Percentiles rank a stretch among this genome's conserved stretches.
These are phyloP conservation scores for Lecanicillium sp. DNA, from an alignment of 2,329 filamentous ascomycete genomes.

Conservation along the genomic window DNA sequence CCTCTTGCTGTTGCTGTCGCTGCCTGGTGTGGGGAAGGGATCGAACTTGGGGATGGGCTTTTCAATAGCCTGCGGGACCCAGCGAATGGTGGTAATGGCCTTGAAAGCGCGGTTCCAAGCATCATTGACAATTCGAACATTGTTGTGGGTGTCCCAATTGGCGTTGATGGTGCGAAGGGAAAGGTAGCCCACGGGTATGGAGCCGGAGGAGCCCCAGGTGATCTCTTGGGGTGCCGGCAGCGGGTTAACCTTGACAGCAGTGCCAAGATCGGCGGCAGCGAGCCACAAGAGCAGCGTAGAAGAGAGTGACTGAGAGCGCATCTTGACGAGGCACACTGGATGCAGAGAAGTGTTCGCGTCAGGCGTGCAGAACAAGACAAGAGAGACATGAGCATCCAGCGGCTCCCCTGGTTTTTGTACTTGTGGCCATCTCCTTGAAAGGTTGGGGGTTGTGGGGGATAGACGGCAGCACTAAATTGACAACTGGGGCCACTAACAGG, in stretches of 20 bases:
- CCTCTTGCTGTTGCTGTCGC: constrained; percentile 26
- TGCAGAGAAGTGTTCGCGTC: not conserved
- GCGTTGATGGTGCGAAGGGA: constrained; percentile 16
- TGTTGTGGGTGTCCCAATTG: constrained; percentile 12
- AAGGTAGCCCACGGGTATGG: constrained; percentile 17
- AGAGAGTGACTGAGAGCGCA: constrained; percentile 8
- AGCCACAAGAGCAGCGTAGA: constrained; percentile 2
- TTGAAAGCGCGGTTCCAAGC: constrained; percentile 46
- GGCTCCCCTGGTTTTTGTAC: constrained; percentile 4
- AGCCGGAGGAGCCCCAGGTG: constrained; percentile 22
- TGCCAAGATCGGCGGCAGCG: not conserved
- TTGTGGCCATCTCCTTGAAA: not conserved
- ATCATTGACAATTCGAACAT: constrained; percentile 29
- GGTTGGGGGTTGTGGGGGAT: not conserved
- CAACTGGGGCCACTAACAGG: constrained; percentile 1
- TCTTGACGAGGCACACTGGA: not conserved
- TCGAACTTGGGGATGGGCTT: constrained; percentile 44
- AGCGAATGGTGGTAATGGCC: constrained; percentile 43
- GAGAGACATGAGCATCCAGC: not conserved
- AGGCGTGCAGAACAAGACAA: not conserved
- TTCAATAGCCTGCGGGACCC: constrained; percentile 48
- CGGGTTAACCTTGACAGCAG: constrained; percentile 22
- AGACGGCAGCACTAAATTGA: constrained; percentile 1
- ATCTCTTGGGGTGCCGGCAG: constrained; percentile 22
- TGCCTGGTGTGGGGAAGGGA: constrained; percentile 41